A percentile compares a stretch with the other conserved stretches of the same genome.
Evolutionary conservation across 2,329 filamentous ascomycete species (phyloP).

Genomic region (Ilyonectria robusta): DNA sequence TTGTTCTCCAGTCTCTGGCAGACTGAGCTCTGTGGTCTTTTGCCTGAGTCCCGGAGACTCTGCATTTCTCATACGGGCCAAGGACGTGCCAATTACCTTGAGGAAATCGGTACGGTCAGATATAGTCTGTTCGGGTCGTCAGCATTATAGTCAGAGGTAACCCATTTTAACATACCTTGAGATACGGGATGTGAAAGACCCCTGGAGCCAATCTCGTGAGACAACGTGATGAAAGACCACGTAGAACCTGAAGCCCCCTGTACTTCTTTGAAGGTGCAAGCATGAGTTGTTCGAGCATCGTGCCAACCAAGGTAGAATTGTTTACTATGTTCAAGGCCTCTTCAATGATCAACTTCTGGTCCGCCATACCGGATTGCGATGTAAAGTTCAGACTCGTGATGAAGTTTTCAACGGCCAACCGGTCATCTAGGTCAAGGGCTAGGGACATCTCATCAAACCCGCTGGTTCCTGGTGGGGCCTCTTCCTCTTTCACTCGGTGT

Average conservation of each 20-base stretch:
- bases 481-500: background rate
- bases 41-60: constrained; percentile 54
- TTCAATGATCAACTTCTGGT: background rate
- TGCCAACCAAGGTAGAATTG: constrained; percentile 32
- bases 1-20: too few relatives aligned
- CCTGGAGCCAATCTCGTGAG: constrained; percentile 51
- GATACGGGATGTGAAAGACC: constrained; percentile 55
- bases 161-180: constrained; percentile 46
- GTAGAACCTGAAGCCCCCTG: constrained; percentile 39
- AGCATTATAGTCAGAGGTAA: background rate
- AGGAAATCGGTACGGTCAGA: constrained; percentile 46
- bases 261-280: constrained; percentile 43
- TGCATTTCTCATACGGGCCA: constrained; percentile 52
- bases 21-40: constrained; percentile 40
- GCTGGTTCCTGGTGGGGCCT: background rate
- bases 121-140: constrained; percentile 41
- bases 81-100: constrained; percentile 48
- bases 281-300: constrained; percentile 46
- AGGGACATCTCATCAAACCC: constrained; percentile 29
- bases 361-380: background rate
- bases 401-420: constrained; percentile 49
- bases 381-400: constrained; percentile 42
- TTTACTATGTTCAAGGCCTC: constrained; percentile 27
- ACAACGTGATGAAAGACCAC: constrained; percentile 36
- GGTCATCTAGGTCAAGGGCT: constrained; percentile 42